Base-by-base conservation (phyloP, 176 grass and related monocot species). In the Eleusine indica region DNA sequence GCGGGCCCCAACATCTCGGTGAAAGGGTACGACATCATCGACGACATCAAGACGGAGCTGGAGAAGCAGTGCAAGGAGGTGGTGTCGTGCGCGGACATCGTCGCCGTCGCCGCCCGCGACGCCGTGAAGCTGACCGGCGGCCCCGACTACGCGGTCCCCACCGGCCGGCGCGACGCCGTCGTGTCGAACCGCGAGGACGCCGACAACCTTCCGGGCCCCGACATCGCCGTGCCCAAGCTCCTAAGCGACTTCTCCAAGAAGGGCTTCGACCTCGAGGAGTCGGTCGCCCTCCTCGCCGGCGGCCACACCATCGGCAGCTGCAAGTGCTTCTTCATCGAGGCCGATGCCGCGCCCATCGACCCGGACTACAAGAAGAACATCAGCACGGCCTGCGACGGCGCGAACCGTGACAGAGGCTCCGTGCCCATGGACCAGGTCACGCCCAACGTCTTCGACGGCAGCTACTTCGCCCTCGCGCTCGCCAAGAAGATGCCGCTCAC, bases 31-130 rank as follows among this genome's bases (percentile, higher is more conserved):
- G 91, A 91, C 11, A 66, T 96, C 80, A 93, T 96, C 75, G 94
- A 96, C 1, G 94, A 88, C 7, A 67, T 83, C 83, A 93, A 96
- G 88, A 56, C 66, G 73, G 85, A 83, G 40, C 44, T 96, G 19
- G 94, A 96, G 89, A 62, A 84, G 41, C 16, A 21, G 82, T 96
- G 94, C 91, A 88, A 88, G 1, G 44, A 52, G 8, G 63, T 70
- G 46, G 91, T 96, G 73, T 96, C 91, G 44, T 96, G 94, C 57
- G 94, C 94, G 15, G 94, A 96, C 88, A 83, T 96, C 81, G 7
- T 96, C 12, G 40, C 75, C 0, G 68, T 83, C 8, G 35, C 81
- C 68, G 39, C 84, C 4, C 79, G 91, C 19, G 91, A 93, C 17
- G 75, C 48, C 16, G 78, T 89, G 17, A 22, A 17, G 7, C 22